These are phyloP conservation scores for Pulicaria dysenterica DNA, from an alignment of 129 eudicot species.

Conservation along the genomic window DNA sequence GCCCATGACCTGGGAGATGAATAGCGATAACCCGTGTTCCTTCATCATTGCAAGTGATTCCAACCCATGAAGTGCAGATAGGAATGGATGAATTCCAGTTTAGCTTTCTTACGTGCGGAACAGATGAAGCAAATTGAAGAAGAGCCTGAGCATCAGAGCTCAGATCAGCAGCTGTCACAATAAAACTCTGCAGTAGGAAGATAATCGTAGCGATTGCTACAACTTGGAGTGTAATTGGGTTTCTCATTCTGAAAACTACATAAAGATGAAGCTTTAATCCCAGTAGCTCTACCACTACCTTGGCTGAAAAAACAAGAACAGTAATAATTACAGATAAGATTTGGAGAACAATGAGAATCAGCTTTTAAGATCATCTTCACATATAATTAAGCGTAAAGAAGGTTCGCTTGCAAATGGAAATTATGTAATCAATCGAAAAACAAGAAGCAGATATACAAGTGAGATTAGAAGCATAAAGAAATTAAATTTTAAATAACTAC, in stretches of 20 bases:
- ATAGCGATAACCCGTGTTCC: slow-evolving; percentile 66
- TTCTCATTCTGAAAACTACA: slow-evolving; percentile 25
- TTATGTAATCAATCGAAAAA: background rate
- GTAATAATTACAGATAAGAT: background rate
- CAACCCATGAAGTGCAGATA: slow-evolving; percentile 79
- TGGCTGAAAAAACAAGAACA: slow-evolving; percentile 19
- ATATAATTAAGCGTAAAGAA: slow-evolving; percentile 1
- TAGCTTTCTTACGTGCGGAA: slow-evolving; percentile 71
- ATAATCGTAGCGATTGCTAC: slow-evolving; percentile 25
- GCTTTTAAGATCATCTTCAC: background rate
- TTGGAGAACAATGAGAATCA: background rate
- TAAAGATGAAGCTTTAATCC: slow-evolving; percentile 12
- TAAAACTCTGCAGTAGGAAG: slow-evolving; percentile 37
- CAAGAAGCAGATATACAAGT: slow-evolving; percentile 5
- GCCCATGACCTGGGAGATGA: slow-evolving; percentile 88
- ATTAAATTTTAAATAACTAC: background rate
- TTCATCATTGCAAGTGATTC: slow-evolving; percentile 66
- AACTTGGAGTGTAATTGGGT: slow-evolving; percentile 22
- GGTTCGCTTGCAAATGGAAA: background rate
- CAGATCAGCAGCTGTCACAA: slow-evolving; percentile 48
- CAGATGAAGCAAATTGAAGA: slow-evolving; percentile 66
- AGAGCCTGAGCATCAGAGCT: slow-evolving; percentile 67
- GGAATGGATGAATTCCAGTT: slow-evolving; percentile 64
- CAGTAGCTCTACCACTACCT: slow-evolving; percentile 25
- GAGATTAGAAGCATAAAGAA: background rate